Evolutionary conservation across 768 basidiomycete species (phyloP), one percentile per base, ranked within the genome.

Genomic region (Amanita molliuscula): DNA sequence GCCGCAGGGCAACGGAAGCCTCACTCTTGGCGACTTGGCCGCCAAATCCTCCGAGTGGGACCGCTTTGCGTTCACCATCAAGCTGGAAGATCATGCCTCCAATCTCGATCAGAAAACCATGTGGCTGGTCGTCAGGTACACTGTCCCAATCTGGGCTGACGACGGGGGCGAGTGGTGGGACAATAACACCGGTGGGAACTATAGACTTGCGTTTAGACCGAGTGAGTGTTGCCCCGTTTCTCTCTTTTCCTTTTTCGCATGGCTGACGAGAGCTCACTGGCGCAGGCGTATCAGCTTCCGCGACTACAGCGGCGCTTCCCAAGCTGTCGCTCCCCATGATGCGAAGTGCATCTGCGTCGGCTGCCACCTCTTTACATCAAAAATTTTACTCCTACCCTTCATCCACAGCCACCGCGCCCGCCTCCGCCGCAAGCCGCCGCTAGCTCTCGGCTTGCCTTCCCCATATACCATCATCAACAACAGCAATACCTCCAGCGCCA

Each of bases 91-190:
- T 51, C 82, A 84, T 53, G 73, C 74, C 18, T 61, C 61, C 6
- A 58, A 61, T n/a, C 67, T 88, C 6, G 62, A 67, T 18, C 67
- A 71, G 0, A 68, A 81, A 26, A 76, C 72, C 2, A 61, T 88
- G 47, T 84, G 71, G 72, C 67, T 88, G 13, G 84, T 78, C 48
- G 75, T 75, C 8, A 67, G 88, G 43, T 82, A 74, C 60, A 58
- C 54, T 0, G 60, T 62, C 1, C 50, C 51, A 29, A 18, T 47
- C 31, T 59, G 44, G 46, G 37, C 48, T 38, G 53, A 47, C 29
- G 7, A 57, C 33, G 38, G 31, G 1, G 44, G 46, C 13, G 94
- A 98, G 68, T 87, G 84, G 75, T 98, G 95, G 95, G 95, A 98
- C 67, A 94, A 92, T 62, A 95, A 95, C 57, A 65, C 56, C 3